These are phyloP conservation scores for Paramecium caudatum DNA, from an alignment of 73 alveolate genomes.

Conservation along the genomic window DNA sequence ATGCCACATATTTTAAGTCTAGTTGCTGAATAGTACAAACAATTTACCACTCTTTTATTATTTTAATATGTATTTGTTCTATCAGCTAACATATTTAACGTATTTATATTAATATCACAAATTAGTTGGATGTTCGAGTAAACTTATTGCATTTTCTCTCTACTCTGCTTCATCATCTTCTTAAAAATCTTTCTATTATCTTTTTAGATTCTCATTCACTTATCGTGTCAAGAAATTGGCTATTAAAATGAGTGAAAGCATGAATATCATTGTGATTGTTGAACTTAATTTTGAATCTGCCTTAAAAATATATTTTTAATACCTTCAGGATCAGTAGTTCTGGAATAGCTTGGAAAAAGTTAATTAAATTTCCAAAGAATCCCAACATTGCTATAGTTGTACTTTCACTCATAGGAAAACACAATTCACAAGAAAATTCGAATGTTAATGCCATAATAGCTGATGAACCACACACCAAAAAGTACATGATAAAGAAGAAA, in stretches of 20 bases:
- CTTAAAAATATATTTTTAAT: not conserved
- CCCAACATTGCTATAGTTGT: slow-evolving; percentile 63
- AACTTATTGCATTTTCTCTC: not conserved
- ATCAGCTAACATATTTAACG: slow-evolving; percentile 55
- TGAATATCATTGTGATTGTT: slow-evolving; percentile 1
- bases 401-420: slow-evolving; percentile 68
- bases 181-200: not conserved
- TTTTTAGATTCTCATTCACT: not conserved
- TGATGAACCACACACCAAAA: slow-evolving; percentile 42
- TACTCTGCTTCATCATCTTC: not conserved
- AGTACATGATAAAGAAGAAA: slow-evolving; percentile 49
- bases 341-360: slow-evolving; percentile 32
- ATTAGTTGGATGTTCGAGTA: not conserved
- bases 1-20: slow-evolving; percentile 6
- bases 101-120: too few relatives aligned
- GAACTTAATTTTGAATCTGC: slow-evolving; percentile 4
- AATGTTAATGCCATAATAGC: slow-evolving; percentile 68
- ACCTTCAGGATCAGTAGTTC: slow-evolving; percentile 47
- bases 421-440: slow-evolving; percentile 57
- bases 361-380: slow-evolving; percentile 47
- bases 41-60: not conserved
- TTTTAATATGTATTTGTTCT: slow-evolving; percentile 46
- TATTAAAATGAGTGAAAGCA: not conserved
- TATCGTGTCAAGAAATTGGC: slow-evolving; percentile 19
- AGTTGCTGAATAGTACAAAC: not conserved